A percentile compares a stretch with the other conserved stretches of the same genome.
phyloP scores from a whole-genome alignment of 2,329 filamentous ascomycete species.

The Botrytis fabae region DNA sequence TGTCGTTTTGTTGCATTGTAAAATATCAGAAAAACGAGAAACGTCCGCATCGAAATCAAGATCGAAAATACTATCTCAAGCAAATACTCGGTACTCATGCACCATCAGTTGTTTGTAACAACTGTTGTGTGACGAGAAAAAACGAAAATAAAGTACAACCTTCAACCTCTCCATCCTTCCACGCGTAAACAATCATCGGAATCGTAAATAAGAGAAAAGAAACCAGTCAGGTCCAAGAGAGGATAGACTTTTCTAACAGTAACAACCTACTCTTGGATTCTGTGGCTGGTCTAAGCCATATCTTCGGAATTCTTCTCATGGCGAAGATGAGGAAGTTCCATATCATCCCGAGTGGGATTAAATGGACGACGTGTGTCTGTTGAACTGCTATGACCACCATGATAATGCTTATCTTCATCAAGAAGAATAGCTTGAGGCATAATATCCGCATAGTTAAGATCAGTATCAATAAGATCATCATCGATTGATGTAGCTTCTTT shows the following conservation, averaged over 20 bases:
- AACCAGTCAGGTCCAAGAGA: not conserved
- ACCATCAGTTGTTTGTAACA: not conserved
- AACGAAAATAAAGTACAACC: not conserved
- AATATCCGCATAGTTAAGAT: conserved; percentile 78
- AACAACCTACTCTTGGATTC: not conserved
- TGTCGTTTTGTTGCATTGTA: not conserved
- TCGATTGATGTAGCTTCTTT: conserved; percentile 74
- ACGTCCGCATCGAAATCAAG: not conserved
- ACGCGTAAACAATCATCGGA: not conserved
- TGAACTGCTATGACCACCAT: not conserved
- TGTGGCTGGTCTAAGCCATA: not conserved
- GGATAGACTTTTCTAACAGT: not conserved
- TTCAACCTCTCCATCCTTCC: not conserved
- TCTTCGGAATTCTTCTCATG: not conserved
- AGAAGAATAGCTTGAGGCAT: conserved; percentile 16
- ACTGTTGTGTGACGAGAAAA: not conserved
- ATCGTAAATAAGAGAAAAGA: not conserved
- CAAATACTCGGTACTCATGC: not conserved
- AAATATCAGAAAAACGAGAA: not conserved
- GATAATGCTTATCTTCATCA: conserved; percentile 1
- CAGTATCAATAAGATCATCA: conserved; percentile 79
- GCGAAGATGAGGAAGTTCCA: conserved; percentile 9
- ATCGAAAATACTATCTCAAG: not conserved
- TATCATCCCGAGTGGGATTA: not conserved
- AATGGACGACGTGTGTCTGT: conserved; percentile 1